Percentiles rank a stretch among this genome's conserved stretches.
These are phyloP conservation scores for Bruguiera gymnorhiza DNA, from an alignment of 345 rosid species.

Conservation along the genomic window DNA sequence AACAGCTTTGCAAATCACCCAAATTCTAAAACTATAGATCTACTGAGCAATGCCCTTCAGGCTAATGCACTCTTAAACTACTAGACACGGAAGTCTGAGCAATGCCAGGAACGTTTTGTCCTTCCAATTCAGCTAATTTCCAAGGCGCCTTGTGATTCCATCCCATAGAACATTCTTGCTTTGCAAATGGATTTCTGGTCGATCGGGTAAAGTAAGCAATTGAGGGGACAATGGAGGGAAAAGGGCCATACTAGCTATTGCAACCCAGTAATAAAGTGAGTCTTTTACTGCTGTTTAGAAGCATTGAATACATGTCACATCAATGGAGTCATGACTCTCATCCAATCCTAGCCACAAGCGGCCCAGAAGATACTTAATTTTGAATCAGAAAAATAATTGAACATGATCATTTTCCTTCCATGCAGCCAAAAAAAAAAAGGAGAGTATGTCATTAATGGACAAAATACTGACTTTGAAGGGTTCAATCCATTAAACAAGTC, in stretches of 20 bases:
- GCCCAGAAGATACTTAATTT: constrained; percentile 14
- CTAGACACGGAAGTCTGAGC: constrained; percentile 16
- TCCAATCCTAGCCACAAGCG: constrained; percentile 28
- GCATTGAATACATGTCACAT: too few species aligned
- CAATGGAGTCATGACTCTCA: constrained; percentile 18
- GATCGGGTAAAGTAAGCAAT: not conserved
- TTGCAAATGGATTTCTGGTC: not conserved
- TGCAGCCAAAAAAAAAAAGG: not conserved
- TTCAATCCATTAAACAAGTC: constrained; percentile 3
- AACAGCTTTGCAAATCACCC: constrained; percentile 20
- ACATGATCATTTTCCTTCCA: too few species aligned
- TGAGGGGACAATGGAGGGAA: not conserved
- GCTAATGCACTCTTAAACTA: constrained; percentile 10
- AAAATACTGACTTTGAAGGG: not conserved
- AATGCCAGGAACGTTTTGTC: constrained; percentile 15
- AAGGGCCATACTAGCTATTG: constrained; percentile 17
- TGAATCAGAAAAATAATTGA: too few species aligned
- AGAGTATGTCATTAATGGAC: too few species aligned
- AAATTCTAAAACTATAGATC: constrained; percentile 32
- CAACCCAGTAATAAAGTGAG: constrained; percentile 11
- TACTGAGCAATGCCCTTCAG: constrained; percentile 18
- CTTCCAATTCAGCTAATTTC: constrained; percentile 16
- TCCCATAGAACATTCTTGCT: constrained; percentile 26
- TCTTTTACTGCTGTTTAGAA: too few species aligned
- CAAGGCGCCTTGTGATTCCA: constrained; percentile 21